These are phyloP conservation scores for Blastocladiella britannica DNA, from an alignment of 192 early-diverging fungal genomes.

Conservation along the genomic window DNA sequence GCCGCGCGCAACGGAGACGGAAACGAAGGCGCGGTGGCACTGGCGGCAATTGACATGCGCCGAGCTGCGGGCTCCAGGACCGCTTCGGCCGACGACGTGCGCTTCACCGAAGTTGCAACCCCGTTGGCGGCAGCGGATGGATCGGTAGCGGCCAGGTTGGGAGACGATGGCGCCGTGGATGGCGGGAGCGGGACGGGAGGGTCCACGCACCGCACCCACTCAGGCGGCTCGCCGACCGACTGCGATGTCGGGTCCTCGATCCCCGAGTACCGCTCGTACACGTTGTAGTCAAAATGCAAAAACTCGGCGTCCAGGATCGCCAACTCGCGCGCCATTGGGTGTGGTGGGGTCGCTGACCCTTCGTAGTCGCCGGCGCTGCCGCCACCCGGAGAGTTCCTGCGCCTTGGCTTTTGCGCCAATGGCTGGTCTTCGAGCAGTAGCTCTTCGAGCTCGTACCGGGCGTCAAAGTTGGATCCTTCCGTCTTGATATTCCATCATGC, in stretches of 20 bases:
- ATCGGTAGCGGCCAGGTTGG: too few species aligned
- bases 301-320: background rate
- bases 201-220: background rate
- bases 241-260: background rate
- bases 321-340: background rate
- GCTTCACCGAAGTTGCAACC: too few species aligned
- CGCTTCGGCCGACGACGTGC: too few species aligned
- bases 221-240: background rate
- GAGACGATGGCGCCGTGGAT: background rate
- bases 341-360: background rate
- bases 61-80: too few species aligned
- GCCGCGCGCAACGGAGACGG: too few species aligned
- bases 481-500: too few species aligned
- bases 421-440: background rate
- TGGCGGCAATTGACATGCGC: too few species aligned
- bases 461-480: conserved; percentile 5
- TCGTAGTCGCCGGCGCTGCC: too few species aligned
- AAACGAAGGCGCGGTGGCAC: too few species aligned
- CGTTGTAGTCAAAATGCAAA: background rate
- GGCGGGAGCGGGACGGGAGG: background rate
- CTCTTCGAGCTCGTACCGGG: conserved; percentile 5
- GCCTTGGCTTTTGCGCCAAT: too few species aligned
- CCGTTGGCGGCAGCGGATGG: too few species aligned
- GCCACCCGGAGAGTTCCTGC: too few species aligned
- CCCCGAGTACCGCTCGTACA: background rate